phyloP scores from a whole-genome alignment of 2,329 filamentous ascomycete genomes.

The Massarina eburnea region DNA sequence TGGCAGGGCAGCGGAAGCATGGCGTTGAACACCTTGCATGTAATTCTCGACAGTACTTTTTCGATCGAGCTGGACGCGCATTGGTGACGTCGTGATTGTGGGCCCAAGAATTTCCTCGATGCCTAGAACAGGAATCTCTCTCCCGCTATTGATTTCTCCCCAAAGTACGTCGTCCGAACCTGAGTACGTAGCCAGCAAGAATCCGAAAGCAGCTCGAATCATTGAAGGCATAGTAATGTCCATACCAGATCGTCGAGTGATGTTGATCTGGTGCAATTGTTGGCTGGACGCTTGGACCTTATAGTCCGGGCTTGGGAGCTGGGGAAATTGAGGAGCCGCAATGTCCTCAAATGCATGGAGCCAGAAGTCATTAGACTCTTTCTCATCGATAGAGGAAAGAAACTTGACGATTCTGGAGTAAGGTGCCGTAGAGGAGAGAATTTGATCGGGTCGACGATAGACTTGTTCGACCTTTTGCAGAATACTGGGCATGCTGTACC shows the following conservation, averaged over 20 bases:
- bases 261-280: constrained; percentile 18
- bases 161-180: constrained; percentile 52
- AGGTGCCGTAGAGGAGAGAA: constrained; percentile 20
- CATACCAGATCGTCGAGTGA: constrained; percentile 20
- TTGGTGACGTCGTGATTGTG: constrained; percentile 45
- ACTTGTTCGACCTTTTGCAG: constrained; percentile 29
- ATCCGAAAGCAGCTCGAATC: constrained; percentile 50
- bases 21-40: constrained; percentile 30
- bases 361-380: constrained; percentile 33
- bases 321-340: constrained; percentile 33
- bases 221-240: constrained; percentile 40
- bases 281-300: constrained; percentile 34
- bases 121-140: constrained; percentile 37
- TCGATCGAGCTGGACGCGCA: constrained; percentile 45
- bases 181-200: constrained; percentile 51
- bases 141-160: constrained; percentile 45
- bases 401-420: constrained; percentile 39
- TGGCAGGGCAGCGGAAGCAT: constrained; percentile 29
- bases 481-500: constrained; percentile 32
- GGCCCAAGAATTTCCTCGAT: constrained; percentile 46
- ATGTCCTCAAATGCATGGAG: constrained; percentile 27
- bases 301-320: constrained; percentile 33
- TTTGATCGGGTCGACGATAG: constrained; percentile 14
- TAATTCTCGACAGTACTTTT: constrained; percentile 25
- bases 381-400: constrained; percentile 25